Conservation (phyloP, 2,329 filamentous ascomycete species). For the Ophiocordyceps camponoti-leonardi region DNA sequence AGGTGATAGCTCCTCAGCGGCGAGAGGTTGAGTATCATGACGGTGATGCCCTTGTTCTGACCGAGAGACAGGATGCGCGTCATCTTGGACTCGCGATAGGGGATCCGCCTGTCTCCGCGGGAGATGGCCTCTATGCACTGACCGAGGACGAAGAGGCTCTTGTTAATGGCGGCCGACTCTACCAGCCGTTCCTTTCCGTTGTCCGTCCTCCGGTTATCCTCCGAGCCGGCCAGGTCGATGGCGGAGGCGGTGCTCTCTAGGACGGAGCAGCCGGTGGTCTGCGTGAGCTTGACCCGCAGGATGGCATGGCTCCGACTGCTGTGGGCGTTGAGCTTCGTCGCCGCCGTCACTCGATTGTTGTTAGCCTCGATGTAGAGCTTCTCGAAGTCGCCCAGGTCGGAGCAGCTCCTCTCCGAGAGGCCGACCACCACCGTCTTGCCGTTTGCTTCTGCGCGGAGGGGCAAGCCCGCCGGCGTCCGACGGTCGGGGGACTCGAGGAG, state of each 20-base stretch:
- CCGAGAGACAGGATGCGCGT: conserved; percentile 82
- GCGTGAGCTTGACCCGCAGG: conserved; percentile 72
- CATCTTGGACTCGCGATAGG: conserved; percentile 94
- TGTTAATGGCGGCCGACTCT: conserved; percentile 97
- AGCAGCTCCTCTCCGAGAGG: conserved; percentile 65
- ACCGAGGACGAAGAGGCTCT: conserved; percentile 83
- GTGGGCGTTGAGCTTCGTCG: conserved; percentile 84
- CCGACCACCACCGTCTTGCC: conserved; percentile 80
- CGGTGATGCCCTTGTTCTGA: conserved; percentile 85
- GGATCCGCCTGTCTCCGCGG: conserved; percentile 56
- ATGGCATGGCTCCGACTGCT: conserved; percentile 84
- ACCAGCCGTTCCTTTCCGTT: conserved; percentile 84
- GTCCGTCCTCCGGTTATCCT: conserved; percentile 87
- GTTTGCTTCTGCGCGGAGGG: conserved; percentile 69
- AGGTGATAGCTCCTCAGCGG: conserved; percentile 85
- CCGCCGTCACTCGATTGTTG: conserved; percentile 72
- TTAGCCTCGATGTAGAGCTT: conserved; percentile 81
- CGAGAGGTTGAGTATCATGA: conserved; percentile 93
- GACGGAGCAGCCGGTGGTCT: conserved; percentile 50
- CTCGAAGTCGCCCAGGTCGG: conserved; percentile 80
- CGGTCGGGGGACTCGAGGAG: conserved; percentile 78
- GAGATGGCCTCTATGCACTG: conserved; percentile 94
- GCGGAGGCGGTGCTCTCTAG: conserved; percentile 75
- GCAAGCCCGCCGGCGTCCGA: conserved; percentile 63
- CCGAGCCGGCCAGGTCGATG: conserved; percentile 88